These are phyloP conservation scores for Tetrapisispora phaffii DNA, from an alignment of 805 yeast species.

Conservation along the genomic window DNA sequence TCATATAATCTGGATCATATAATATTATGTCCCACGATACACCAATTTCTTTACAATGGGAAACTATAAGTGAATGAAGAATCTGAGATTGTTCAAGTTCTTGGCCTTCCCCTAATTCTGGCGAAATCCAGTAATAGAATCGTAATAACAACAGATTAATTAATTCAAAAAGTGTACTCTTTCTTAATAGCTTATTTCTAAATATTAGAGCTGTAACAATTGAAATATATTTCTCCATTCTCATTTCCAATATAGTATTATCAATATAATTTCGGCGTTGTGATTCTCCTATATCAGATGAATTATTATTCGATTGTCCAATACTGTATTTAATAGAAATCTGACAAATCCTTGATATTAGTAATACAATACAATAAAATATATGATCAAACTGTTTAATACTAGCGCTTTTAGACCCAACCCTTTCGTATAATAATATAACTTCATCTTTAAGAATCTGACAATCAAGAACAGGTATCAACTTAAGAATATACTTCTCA, in stretches of 20 bases:
- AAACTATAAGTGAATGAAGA: slow-evolving; percentile 22
- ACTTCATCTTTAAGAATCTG: slow-evolving; percentile 10
- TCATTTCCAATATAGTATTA: slow-evolving; percentile 9
- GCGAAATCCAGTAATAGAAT: slow-evolving; percentile 27
- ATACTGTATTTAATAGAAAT: slow-evolving; percentile 17
- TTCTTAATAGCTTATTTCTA: slow-evolving; percentile 19
- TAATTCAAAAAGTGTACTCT: slow-evolving; percentile 23
- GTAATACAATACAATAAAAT: slow-evolving; percentile 15
- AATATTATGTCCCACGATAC: slow-evolving; percentile 19
- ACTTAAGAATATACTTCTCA: slow-evolving; percentile 10
- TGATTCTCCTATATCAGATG: background rate
- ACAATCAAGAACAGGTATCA: slow-evolving; percentile 22
- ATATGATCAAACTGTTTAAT: slow-evolving; percentile 19
- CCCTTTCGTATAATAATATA: slow-evolving; percentile 10
- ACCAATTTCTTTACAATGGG: slow-evolving; percentile 25
- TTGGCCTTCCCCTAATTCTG: slow-evolving; percentile 28
- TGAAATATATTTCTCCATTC: slow-evolving; percentile 18
- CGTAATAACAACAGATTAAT: slow-evolving; percentile 22
- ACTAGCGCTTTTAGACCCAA: slow-evolving; percentile 7
- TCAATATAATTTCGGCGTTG: slow-evolving; percentile 2
- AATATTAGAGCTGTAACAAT: slow-evolving; percentile 18
- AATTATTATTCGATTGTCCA: slow-evolving; percentile 1
- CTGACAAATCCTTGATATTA: slow-evolving; percentile 19
- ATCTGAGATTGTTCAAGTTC: slow-evolving; percentile 22
- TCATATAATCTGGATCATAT: slow-evolving; percentile 11